These are phyloP conservation scores for Xylariaceae sp. DNA, from an alignment of 2,329 filamentous ascomycete genomes.

Conservation along the genomic window DNA sequence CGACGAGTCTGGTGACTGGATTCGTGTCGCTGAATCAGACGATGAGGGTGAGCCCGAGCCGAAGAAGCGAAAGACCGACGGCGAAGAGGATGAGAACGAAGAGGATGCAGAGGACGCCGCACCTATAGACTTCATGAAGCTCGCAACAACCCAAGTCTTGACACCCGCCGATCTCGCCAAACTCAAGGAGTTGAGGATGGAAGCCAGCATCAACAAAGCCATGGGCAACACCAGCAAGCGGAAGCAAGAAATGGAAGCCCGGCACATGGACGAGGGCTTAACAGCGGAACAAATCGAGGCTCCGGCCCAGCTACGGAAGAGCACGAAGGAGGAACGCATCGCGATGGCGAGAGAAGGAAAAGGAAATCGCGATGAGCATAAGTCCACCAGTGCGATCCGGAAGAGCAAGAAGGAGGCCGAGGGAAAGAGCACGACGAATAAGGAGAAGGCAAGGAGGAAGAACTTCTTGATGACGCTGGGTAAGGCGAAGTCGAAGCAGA, in stretches of 20 bases:
- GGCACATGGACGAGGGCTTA: conserved; percentile 82
- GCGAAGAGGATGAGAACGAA: conserved; percentile 35
- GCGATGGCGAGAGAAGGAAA: conserved; percentile 81
- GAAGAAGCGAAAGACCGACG: conserved; percentile 60
- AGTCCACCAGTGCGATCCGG: conserved; percentile 77
- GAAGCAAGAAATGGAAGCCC: conserved; percentile 47
- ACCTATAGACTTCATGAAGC: conserved; percentile 58
- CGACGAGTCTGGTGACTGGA: conserved; percentile 82
- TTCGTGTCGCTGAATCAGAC: conserved; percentile 81
- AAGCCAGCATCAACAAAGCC: conserved; percentile 67
- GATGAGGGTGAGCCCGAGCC: conserved; percentile 67
- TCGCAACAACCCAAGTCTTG: conserved; percentile 90
- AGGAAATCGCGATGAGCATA: conserved; percentile 74
- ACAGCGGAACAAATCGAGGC: conserved; percentile 92
- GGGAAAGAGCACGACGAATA: conserved; percentile 96
- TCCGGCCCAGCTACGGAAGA: conserved; percentile 75
- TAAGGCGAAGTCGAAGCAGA: conserved; percentile 93
- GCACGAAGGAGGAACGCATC: conserved; percentile 85
- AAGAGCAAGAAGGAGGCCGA: conserved; percentile 83
- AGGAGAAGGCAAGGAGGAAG: conserved; percentile 95
- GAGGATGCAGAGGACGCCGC: conserved; percentile 41
- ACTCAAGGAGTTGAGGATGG: conserved; percentile 79
- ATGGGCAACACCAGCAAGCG: conserved; percentile 48
- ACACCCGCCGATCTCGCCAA: conserved; percentile 96
- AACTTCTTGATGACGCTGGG: conserved; percentile 98